These are phyloP conservation scores for Stachybotrys chartarum DNA, from an alignment of 2,329 filamentous ascomycete species.

Conservation along the genomic window DNA sequence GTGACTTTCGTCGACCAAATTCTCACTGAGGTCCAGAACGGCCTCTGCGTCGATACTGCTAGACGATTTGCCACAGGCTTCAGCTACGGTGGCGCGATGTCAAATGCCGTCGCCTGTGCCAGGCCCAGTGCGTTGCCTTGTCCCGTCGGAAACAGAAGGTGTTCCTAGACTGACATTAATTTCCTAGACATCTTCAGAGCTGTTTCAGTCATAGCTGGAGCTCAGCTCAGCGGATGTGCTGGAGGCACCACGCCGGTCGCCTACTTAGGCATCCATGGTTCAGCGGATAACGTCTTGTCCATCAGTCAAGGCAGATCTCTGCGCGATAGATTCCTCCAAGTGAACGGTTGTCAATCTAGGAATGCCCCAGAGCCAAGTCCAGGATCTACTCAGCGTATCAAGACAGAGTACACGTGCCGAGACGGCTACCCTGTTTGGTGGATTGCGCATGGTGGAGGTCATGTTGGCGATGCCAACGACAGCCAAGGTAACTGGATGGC, in stretches of 20 bases:
- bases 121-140: slow-evolving; percentile 15
- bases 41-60: slow-evolving; percentile 33
- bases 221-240: slow-evolving; percentile 23
- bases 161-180: not conserved
- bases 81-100: slow-evolving; percentile 36
- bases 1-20: slow-evolving; percentile 31
- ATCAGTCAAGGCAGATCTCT: slow-evolving; percentile 25
- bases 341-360: slow-evolving; percentile 26
- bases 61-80: slow-evolving; percentile 36
- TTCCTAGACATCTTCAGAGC: slow-evolving; percentile 22
- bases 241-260: slow-evolving; percentile 30
- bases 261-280: slow-evolving; percentile 31
- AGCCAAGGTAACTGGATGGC: slow-evolving; percentile 11
- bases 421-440: slow-evolving; percentile 18
- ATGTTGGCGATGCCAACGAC: slow-evolving; percentile 12
- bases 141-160: not conserved
- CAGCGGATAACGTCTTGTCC: slow-evolving; percentile 25
- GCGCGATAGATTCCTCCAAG: slow-evolving; percentile 27
- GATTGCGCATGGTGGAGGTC: slow-evolving; percentile 19
- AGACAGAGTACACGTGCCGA: slow-evolving; percentile 19
- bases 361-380: slow-evolving; percentile 11
- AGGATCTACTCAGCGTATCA: slow-evolving; percentile 11
- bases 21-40: slow-evolving; percentile 25
- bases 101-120: slow-evolving; percentile 32
- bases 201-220: slow-evolving; percentile 26